Evolutionary conservation across 345 rosid genomes (phyloP).

Genomic region (Carallia brachiata): DNA sequence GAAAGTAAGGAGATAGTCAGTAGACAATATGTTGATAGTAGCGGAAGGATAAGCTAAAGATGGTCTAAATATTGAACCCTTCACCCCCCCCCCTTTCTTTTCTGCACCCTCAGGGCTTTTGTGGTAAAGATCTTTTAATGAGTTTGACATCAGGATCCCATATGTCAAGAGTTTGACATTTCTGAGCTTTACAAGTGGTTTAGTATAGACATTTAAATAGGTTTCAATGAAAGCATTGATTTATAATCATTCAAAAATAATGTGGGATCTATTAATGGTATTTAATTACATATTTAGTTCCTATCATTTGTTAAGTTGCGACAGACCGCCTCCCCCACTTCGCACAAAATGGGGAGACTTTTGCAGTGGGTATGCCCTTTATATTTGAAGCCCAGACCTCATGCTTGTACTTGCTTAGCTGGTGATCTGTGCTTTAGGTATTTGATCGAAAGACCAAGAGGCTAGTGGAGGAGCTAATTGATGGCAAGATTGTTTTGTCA

Average conservation of each 20-base stretch:
- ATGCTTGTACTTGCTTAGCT: constrained; percentile 13
- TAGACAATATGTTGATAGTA: too few species aligned
- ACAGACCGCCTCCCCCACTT: too few species aligned
- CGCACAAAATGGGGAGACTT: too few species aligned
- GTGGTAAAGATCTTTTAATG: neutral
- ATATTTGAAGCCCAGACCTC: neutral
- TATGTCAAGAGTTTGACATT: neutral
- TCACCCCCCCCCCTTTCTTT: neutral
- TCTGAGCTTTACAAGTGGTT: neutral
- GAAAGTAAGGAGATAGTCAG: too few species aligned
- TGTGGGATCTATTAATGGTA: neutral
- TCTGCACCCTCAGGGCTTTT: neutral
- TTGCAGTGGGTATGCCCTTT: too few species aligned
- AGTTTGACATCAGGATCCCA: neutral
- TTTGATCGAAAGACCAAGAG: constrained; percentile 78
- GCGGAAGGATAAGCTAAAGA: too few species aligned
- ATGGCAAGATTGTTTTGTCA: constrained; percentile 78
- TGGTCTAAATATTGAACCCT: too few species aligned
- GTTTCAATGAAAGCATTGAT: neutral
- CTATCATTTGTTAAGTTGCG: too few species aligned
- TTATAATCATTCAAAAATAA: neutral
- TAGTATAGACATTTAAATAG: neutral
- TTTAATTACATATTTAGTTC: neutral
- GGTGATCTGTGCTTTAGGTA: constrained; percentile 49
- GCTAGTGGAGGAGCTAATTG: constrained; percentile 87